phyloP scores from a whole-genome alignment of 202 grass and related monocot species.

The Schoenoplectus tabernaemontani region DNA sequence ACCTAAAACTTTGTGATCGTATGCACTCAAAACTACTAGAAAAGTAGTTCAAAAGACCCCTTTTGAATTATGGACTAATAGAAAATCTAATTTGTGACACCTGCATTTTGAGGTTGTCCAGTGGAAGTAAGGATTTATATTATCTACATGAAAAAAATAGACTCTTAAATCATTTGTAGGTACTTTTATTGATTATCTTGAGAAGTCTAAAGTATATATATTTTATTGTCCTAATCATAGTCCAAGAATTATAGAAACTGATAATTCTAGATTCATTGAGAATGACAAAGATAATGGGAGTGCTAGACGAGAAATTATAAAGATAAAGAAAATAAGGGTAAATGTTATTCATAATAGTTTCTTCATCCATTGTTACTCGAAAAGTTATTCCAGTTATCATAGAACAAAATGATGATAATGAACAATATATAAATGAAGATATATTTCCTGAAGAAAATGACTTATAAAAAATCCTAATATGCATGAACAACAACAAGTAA shows the following conservation, averaged over 20 bases:
- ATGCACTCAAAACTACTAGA: constrained; percentile 19
- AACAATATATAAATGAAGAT: too few species aligned
- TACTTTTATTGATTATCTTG: background rate
- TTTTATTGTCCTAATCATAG: background rate
- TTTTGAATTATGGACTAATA: constrained; percentile 18
- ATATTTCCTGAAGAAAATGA: too few species aligned
- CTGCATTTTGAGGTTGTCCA: constrained; percentile 19
- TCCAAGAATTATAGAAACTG: background rate
- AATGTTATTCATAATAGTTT: background rate
- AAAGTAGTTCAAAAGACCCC: constrained; percentile 22
- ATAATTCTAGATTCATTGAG: constrained; percentile 11
- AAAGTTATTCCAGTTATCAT: too few species aligned
- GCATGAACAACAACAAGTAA: too few species aligned
- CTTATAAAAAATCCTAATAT: too few species aligned
- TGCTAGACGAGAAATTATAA: background rate
- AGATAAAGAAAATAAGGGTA: constrained; percentile 2
- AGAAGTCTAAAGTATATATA: background rate
- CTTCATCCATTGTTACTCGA: too few species aligned
- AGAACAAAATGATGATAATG: too few species aligned
- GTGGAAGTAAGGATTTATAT: constrained; percentile 14
- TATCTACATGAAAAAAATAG: constrained; percentile 26
- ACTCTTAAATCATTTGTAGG: constrained; percentile 2
- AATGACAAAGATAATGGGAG: constrained; percentile 11
- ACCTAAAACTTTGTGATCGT: background rate
- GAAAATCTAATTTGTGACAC: constrained; percentile 25